A percentile compares a stretch with the other conserved stretches of the same genome.
Conservation (phyloP, 1,284 basidiomycete genomes). For the Pseudozyma thailandica region DNA sequence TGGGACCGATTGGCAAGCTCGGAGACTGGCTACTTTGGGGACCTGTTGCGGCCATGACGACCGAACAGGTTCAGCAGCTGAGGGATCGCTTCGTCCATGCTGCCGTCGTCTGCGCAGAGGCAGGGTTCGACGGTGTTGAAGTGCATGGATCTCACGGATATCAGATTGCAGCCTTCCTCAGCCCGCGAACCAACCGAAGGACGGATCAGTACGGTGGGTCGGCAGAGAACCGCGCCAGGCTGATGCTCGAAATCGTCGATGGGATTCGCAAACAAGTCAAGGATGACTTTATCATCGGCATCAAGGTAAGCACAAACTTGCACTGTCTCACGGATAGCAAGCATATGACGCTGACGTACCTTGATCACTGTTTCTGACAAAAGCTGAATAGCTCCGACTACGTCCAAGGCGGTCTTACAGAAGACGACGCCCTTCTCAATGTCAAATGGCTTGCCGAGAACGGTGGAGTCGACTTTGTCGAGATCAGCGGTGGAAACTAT, state of each 20-base stretch:
- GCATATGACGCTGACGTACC: not conserved
- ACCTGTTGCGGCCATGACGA: slow-evolving; percentile 70
- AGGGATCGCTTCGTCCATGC: slow-evolving; percentile 78
- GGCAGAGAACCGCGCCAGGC: slow-evolving; percentile 65
- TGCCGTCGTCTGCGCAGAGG: slow-evolving; percentile 72
- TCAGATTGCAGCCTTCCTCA: slow-evolving; percentile 85
- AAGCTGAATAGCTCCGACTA: slow-evolving; percentile 82
- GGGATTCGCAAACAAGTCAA: slow-evolving; percentile 75
- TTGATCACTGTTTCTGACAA: not conserved
- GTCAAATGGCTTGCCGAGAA: slow-evolving; percentile 76
- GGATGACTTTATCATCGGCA: slow-evolving; percentile 77
- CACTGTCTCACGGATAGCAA: not conserved
- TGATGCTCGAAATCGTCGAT: slow-evolving; percentile 76
- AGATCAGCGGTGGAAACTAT: slow-evolving; percentile 88
- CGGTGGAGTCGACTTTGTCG: slow-evolving; percentile 80
- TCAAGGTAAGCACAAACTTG: slow-evolving; percentile 72
- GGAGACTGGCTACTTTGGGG: slow-evolving; percentile 70
- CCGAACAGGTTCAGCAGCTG: slow-evolving; percentile 74
- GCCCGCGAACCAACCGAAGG: slow-evolving; percentile 78
- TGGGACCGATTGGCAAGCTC: slow-evolving; percentile 35
- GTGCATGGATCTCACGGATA: slow-evolving; percentile 89
- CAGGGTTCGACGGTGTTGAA: slow-evolving; percentile 89
- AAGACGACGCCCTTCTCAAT: slow-evolving; percentile 75
- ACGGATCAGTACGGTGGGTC: slow-evolving; percentile 75
- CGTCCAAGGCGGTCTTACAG: slow-evolving; percentile 71